A percentile compares a stretch with the other conserved stretches of the same genome.
These are phyloP conservation scores for Primulina eburnea DNA, from an alignment of 257 asterid genomes.

Conservation along the genomic window DNA sequence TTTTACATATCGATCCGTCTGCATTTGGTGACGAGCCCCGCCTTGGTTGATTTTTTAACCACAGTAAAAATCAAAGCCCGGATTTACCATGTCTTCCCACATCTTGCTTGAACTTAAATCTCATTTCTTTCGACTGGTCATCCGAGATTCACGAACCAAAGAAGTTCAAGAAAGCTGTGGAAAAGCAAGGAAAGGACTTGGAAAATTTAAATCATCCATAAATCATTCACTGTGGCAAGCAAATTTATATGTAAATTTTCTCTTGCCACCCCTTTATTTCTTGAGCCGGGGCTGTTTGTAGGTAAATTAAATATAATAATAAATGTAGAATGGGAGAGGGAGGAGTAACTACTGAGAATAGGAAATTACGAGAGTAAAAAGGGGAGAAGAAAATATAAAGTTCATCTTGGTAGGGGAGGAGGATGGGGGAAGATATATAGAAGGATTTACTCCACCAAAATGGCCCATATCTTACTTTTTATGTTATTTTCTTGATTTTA, in stretches of 20 bases:
- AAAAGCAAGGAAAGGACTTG: conserved; percentile 47
- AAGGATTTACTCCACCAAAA: too few relatives aligned
- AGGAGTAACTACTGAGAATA: neutral
- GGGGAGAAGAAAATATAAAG: neutral
- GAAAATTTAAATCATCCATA: too few relatives aligned
- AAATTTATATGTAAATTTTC: too few relatives aligned
- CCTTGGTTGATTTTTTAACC: neutral
- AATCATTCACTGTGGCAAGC: neutral
- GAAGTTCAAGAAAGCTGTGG: conserved; percentile 99
- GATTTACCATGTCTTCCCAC: neutral
- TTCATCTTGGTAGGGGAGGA: too few relatives aligned
- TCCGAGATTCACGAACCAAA: neutral
- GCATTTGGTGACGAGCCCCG: neutral
- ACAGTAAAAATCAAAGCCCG: neutral
- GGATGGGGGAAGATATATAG: too few relatives aligned
- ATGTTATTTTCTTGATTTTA: too few relatives aligned
- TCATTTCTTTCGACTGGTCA: neutral
- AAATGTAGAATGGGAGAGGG: neutral
- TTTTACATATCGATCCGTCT: neutral
- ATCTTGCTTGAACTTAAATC: neutral
- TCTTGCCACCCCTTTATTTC: too few relatives aligned
- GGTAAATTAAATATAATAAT: too few relatives aligned
- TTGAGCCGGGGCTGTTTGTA: too few relatives aligned
- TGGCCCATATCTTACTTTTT: too few relatives aligned
- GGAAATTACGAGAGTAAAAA: neutral